Conservation (phyloP, 2,329 filamentous ascomycete genomes). For the Stenocarpella maydis region DNA sequence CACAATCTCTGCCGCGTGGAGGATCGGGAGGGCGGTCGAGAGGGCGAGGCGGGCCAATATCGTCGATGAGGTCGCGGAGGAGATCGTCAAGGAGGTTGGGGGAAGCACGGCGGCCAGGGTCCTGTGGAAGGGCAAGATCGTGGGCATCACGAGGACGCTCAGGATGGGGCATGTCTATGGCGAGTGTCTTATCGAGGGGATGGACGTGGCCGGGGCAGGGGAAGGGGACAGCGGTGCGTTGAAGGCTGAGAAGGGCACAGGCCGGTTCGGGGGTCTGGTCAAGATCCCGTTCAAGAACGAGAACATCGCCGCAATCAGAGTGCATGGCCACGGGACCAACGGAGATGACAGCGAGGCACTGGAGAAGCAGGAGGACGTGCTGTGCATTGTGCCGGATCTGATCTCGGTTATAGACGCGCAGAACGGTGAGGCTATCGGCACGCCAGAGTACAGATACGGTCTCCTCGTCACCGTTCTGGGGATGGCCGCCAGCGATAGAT, state of each 20-base stretch:
- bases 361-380: slow-evolving; percentile 52
- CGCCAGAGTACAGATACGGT: slow-evolving; percentile 64
- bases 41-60: slow-evolving; percentile 57
- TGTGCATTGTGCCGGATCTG: slow-evolving; percentile 65
- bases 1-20: slow-evolving; percentile 62
- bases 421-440: slow-evolving; percentile 64
- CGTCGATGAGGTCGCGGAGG: slow-evolving; percentile 62
- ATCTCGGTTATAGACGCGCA: slow-evolving; percentile 64
- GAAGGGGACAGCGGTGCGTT: slow-evolving; percentile 38
- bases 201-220: slow-evolving; percentile 44
- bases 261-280: slow-evolving; percentile 54
- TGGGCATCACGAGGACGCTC: slow-evolving; percentile 64
- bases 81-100: slow-evolving; percentile 66
- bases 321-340: slow-evolving; percentile 32
- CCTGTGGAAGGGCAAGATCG: slow-evolving; percentile 71
- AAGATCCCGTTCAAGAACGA: slow-evolving; percentile 77
- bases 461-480: slow-evolving; percentile 59
- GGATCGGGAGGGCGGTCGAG: slow-evolving; percentile 68
- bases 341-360: slow-evolving; percentile 43
- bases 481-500: slow-evolving; percentile 54
- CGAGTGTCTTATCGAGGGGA: slow-evolving; percentile 63
- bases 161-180: slow-evolving; percentile 67
- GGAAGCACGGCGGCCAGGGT: slow-evolving; percentile 61
- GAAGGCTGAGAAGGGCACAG: slow-evolving; percentile 35
- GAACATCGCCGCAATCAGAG: slow-evolving; percentile 67